Conservation (phyloP, 257 asterid species). For the Solanum clarkiae region DNA sequence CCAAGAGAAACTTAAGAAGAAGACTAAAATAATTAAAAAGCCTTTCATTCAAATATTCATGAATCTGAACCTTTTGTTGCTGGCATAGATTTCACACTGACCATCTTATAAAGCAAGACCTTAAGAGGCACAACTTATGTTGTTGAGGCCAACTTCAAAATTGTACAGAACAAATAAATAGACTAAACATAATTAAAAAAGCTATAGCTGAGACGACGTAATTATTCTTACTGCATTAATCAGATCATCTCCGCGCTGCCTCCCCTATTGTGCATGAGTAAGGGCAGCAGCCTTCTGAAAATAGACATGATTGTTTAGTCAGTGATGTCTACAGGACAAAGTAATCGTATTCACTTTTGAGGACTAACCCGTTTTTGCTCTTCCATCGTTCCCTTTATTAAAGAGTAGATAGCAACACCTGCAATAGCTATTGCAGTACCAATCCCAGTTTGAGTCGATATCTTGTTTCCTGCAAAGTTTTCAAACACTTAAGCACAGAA, state of each 20-base stretch:
- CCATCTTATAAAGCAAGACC: conserved; percentile 45
- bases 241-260: background rate
- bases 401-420: conserved; percentile 91
- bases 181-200: background rate
- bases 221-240: background rate
- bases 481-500: background rate
- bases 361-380: conserved; percentile 92
- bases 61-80: too few relatives aligned
- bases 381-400: conserved; percentile 87
- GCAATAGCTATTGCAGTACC: conserved; percentile 89
- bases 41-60: too few relatives aligned
- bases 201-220: background rate
- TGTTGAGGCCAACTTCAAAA: conserved; percentile 4
- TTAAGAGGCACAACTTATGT: conserved; percentile 48
- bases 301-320: background rate
- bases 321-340: background rate
- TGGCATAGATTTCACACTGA: too few relatives aligned
- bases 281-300: background rate
- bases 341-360: background rate
- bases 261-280: background rate
- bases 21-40: too few relatives aligned
- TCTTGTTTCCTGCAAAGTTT: conserved; percentile 61
- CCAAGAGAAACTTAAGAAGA: too few relatives aligned
- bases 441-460: conserved; percentile 88
- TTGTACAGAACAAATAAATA: background rate